Percentiles rank a stretch among this genome's conserved stretches.
Conservation (phyloP, 2,329 filamentous ascomycete species). For the Ascocoryne sarcoides region DNA sequence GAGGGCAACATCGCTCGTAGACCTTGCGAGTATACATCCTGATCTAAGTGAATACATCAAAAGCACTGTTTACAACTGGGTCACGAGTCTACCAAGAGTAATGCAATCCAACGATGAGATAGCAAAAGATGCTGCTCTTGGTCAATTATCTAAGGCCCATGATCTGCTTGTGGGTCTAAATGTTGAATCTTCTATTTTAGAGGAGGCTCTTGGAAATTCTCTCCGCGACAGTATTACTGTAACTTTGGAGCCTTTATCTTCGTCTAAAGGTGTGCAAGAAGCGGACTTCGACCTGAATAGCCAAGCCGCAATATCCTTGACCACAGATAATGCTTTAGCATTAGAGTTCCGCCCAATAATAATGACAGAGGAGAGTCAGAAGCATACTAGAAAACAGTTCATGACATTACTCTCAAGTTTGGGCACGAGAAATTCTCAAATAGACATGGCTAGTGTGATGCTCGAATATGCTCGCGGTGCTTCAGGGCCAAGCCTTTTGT, state of each 20-base stretch:
- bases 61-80: slow-evolving; percentile 69
- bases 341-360: slow-evolving; percentile 52
- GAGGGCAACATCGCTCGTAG: slow-evolving; percentile 42
- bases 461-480: slow-evolving; percentile 53
- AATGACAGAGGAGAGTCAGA: slow-evolving; percentile 57
- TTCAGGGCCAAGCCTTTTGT: slow-evolving; percentile 49
- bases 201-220: slow-evolving; percentile 56
- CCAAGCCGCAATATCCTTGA: slow-evolving; percentile 24
- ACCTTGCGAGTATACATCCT: slow-evolving; percentile 54
- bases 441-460: slow-evolving; percentile 56
- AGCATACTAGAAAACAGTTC: slow-evolving; percentile 49
- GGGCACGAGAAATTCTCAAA: slow-evolving; percentile 48
- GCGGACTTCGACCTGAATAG: slow-evolving; percentile 22
- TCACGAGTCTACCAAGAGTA: slow-evolving; percentile 66
- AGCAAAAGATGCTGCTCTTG: slow-evolving; percentile 63
- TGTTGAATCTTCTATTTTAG: slow-evolving; percentile 56
- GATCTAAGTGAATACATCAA: slow-evolving; percentile 57
- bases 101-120: slow-evolving; percentile 80
- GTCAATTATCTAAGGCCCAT: slow-evolving; percentile 68
- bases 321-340: slow-evolving; percentile 11
- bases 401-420: slow-evolving; percentile 47
- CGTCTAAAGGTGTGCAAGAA: slow-evolving; percentile 18
- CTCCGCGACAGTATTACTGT: slow-evolving; percentile 64
- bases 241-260: slow-evolving; percentile 16
- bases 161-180: slow-evolving; percentile 54